Percentiles rank a stretch among this genome's conserved stretches.
phyloP scores from a whole-genome alignment of 805 yeast species.

The Kluyveromyces nonfermentans region DNA sequence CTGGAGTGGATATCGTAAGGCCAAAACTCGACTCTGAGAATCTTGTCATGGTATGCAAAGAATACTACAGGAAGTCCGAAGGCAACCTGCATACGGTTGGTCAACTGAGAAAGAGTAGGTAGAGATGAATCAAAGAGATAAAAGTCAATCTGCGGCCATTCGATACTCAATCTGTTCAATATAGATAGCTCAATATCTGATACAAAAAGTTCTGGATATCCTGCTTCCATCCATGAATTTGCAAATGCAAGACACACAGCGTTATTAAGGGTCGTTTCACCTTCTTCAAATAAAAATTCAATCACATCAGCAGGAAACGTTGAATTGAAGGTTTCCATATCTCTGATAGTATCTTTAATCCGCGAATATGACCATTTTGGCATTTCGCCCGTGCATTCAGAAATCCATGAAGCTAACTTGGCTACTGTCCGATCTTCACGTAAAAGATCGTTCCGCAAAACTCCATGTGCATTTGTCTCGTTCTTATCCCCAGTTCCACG shows the following conservation, averaged over 20 bases:
- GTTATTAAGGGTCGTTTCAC: slow-evolving; percentile 4
- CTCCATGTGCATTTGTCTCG: background rate
- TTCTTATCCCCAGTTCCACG: too few relatives aligned
- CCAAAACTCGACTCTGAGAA: background rate
- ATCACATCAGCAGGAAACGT: background rate
- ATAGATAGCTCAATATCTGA: slow-evolving; percentile 28
- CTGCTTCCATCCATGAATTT: slow-evolving; percentile 30
- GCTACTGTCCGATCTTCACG: background rate
- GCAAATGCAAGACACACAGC: slow-evolving; percentile 28
- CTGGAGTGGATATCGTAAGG: slow-evolving; percentile 1
- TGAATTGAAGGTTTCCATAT: slow-evolving; percentile 10
- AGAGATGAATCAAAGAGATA: slow-evolving; percentile 28
- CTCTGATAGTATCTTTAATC: slow-evolving; percentile 6
- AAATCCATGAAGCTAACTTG: slow-evolving; percentile 5
- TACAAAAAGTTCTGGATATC: slow-evolving; percentile 8
- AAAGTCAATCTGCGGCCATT: slow-evolving; percentile 19
- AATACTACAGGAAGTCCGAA: slow-evolving; percentile 8
- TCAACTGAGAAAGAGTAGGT: slow-evolving; percentile 20
- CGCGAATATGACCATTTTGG: slow-evolving; percentile 26
- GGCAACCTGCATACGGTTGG: slow-evolving; percentile 12
- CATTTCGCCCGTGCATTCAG: slow-evolving; percentile 24
- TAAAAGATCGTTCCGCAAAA: background rate
- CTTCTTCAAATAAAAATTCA: background rate
- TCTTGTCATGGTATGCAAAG: slow-evolving; percentile 3
- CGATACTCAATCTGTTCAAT: slow-evolving; percentile 25